Evolutionary conservation across 2,329 filamentous ascomycete genomes (phyloP).

Genomic region (Penicillium hordei): DNA sequence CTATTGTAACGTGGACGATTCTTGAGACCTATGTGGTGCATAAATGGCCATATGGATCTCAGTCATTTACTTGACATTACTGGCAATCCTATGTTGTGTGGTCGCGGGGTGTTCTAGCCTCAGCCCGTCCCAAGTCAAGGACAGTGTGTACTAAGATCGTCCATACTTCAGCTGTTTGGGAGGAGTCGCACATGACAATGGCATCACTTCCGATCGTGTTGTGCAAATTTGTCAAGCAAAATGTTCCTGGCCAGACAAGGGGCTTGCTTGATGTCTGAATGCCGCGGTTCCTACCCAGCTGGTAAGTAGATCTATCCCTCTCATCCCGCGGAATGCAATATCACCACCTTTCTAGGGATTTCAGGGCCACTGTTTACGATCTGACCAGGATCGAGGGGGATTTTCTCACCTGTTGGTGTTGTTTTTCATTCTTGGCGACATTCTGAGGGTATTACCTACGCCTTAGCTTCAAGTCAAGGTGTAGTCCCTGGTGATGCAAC

Average conservation of each 20-base stretch:
- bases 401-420: background rate
- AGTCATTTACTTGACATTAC: constrained; percentile 13
- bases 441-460: constrained; percentile 17
- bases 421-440: constrained; percentile 23
- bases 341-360: constrained; percentile 8
- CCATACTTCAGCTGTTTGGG: constrained; percentile 10
- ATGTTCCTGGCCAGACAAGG: background rate
- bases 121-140: background rate
- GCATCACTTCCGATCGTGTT: background rate
- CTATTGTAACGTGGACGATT: background rate
- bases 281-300: constrained; percentile 7
- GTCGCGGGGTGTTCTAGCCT: background rate
- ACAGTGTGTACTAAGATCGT: background rate
- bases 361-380: constrained; percentile 16
- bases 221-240: background rate
- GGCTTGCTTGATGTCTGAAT: constrained; percentile 14
- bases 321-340: constrained; percentile 18
- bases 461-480: background rate
- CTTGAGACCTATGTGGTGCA: no score
- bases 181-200: constrained; percentile 1
- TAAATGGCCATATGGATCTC: no score
- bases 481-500: constrained; percentile 1
- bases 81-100: constrained; percentile 11
- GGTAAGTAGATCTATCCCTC: constrained; percentile 13
- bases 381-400: background rate